Conservation (phyloP, 768 basidiomycete genomes). For the Kockovaella imperatae region DNA sequence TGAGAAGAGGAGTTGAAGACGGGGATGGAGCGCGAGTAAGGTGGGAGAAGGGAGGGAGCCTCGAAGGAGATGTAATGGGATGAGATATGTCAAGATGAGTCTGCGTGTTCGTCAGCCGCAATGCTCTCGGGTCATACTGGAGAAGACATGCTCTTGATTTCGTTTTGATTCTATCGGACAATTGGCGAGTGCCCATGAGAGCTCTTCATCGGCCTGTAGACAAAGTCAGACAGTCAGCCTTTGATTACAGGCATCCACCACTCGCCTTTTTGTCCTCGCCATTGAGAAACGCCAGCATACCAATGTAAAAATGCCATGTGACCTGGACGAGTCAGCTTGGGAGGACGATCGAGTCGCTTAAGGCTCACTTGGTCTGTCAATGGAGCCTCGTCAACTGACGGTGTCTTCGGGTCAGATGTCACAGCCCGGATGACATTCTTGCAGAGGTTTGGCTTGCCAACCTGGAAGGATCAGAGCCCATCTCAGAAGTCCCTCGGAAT, state of each 20-base stretch:
- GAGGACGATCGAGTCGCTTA: neutral
- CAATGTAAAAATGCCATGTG: conserved; percentile 88
- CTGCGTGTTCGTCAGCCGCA: conserved; percentile 49
- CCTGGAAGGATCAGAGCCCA: conserved; percentile 48
- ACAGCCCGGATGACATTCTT: conserved; percentile 88
- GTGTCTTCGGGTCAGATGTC: conserved; percentile 75
- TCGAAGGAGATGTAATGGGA: conserved; percentile 78
- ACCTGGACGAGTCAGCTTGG: conserved; percentile 52
- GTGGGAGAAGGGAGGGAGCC: conserved; percentile 73
- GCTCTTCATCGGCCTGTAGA: conserved; percentile 73
- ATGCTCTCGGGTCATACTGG: neutral
- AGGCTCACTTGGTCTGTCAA: conserved; percentile 67
- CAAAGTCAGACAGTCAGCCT: conserved; percentile 3
- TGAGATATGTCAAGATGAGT: conserved; percentile 80
- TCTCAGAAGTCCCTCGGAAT: neutral
- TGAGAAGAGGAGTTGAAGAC: conserved; percentile 61
- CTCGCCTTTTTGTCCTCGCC: conserved; percentile 77
- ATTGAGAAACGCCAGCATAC: conserved; percentile 86
- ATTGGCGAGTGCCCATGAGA: conserved; percentile 76
- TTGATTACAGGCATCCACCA: neutral
- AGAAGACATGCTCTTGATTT: conserved; percentile 61
- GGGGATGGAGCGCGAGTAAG: conserved; percentile 65
- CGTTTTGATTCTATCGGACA: conserved; percentile 62
- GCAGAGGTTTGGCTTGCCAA: conserved; percentile 81
- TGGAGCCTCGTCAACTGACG: conserved; percentile 66